Conservation (phyloP, 257 asterid species). For the Echium plantagineum region DNA sequence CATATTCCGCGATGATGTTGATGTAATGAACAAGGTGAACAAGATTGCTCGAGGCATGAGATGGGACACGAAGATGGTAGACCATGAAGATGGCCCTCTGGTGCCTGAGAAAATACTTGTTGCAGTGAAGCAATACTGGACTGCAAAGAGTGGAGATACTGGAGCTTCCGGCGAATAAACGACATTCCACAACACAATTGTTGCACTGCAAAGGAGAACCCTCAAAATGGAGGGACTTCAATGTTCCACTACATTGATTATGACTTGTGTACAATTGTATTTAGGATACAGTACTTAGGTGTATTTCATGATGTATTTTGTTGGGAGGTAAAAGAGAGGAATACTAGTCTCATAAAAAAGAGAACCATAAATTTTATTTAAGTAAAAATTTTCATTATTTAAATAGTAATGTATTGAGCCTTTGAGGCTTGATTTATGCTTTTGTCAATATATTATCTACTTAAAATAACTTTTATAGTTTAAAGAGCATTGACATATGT, state of each 20-base stretch:
- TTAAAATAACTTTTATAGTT: too few species aligned
- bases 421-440: too few species aligned
- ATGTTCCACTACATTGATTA: not conserved
- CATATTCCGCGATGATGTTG: constrained; percentile 69
- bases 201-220: not conserved
- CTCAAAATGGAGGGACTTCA: not conserved
- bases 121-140: constrained; percentile 63
- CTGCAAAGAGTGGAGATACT: constrained; percentile 24
- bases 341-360: not conserved
- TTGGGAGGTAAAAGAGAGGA: not conserved
- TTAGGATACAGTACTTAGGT: not conserved
- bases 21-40: constrained; percentile 60
- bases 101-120: constrained; percentile 78
- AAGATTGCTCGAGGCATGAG: constrained; percentile 63
- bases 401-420: too few species aligned
- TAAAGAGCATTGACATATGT: too few species aligned
- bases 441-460: too few species aligned
- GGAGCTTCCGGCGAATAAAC: constrained; percentile 35
- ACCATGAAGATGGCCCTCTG: constrained; percentile 92
- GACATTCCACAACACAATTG: not conserved
- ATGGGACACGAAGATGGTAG: constrained; percentile 66
- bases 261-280: not conserved
- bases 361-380: not conserved
- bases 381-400: not conserved
- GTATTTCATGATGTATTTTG: not conserved